Percentiles rank a stretch among this genome's conserved stretches.
Evolutionary conservation across 2,329 filamentous ascomycete species (phyloP).

Genomic region (Paraphaeosphaeria sporulosa): DNA sequence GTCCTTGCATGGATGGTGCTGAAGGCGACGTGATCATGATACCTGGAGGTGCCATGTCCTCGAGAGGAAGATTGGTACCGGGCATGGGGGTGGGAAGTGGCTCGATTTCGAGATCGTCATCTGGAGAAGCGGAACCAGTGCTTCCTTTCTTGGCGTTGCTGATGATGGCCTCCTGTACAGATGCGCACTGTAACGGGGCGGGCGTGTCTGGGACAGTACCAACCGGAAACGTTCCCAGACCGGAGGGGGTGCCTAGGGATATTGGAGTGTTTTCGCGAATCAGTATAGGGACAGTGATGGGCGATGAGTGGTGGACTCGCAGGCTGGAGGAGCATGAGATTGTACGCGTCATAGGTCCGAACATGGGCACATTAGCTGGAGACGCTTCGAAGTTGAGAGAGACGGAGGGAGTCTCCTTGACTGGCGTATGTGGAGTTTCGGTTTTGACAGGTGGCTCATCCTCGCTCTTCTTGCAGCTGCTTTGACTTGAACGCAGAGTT

Average conservation of each 20-base stretch:
- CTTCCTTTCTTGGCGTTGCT: slow-evolving; percentile 6
- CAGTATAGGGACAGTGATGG: slow-evolving; percentile 34
- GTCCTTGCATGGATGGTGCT: neutral
- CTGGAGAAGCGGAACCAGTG: slow-evolving; percentile 10
- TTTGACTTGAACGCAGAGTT: slow-evolving; percentile 29
- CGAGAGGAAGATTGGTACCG: slow-evolving; percentile 32
- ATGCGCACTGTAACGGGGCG: slow-evolving; percentile 34
- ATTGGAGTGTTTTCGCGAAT: slow-evolving; percentile 14
- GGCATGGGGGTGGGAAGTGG: slow-evolving; percentile 33
- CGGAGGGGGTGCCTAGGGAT: slow-evolving; percentile 2
- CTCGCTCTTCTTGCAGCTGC: slow-evolving; percentile 24
- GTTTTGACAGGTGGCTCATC: slow-evolving; percentile 5
- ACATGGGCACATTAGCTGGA: slow-evolving; percentile 32
- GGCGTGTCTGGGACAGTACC: slow-evolving; percentile 39
- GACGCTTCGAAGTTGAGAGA: slow-evolving; percentile 37
- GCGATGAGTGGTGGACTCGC: slow-evolving; percentile 37
- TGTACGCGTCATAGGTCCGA: slow-evolving; percentile 28
- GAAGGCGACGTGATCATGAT: slow-evolving; percentile 19
- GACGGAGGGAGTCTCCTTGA: slow-evolving; percentile 29
- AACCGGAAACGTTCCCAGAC: slow-evolving; percentile 19
- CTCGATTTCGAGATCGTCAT: slow-evolving; percentile 5
- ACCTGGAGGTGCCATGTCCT: slow-evolving; percentile 17
- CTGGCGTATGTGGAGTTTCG: slow-evolving; percentile 24
- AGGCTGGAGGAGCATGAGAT: slow-evolving; percentile 24
- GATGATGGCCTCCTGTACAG: slow-evolving; percentile 26